Evolutionary conservation across 1,284 basidiomycete genomes (phyloP).

Genomic region (Cystobasidium sp.): DNA sequence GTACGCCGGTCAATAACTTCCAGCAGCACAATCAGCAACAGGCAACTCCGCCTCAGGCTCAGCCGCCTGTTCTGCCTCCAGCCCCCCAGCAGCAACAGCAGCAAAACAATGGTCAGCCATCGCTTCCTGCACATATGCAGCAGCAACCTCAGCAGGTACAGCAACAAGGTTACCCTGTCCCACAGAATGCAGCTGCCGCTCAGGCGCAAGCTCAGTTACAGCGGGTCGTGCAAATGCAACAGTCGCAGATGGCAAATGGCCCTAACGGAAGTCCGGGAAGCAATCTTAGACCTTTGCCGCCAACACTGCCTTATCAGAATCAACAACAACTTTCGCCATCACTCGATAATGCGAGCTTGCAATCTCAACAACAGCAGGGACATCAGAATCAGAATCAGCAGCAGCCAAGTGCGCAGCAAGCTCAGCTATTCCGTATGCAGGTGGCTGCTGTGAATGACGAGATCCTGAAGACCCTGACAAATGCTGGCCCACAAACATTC

Average conservation of each 20-base stretch:
- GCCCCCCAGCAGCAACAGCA: background rate
- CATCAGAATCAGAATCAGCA: background rate
- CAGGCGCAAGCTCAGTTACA: constrained; percentile 27
- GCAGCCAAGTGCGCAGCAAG: background rate
- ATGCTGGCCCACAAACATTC: constrained; percentile 49
- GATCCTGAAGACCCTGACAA: constrained; percentile 23
- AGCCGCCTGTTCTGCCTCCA: constrained; percentile 18
- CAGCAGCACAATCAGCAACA: constrained; percentile 16
- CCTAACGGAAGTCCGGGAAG: constrained; percentile 35
- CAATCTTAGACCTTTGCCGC: constrained; percentile 23
- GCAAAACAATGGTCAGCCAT: background rate
- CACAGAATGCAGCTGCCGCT: constrained; percentile 21
- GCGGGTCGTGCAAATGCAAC: constrained; percentile 16
- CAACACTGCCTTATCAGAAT: constrained; percentile 10
- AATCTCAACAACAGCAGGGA: constrained; percentile 23
- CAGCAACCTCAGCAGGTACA: constrained; percentile 37
- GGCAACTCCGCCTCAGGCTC: constrained; percentile 11
- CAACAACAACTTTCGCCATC: constrained; percentile 11
- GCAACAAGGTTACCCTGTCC: constrained; percentile 32
- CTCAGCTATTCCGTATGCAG: constrained; percentile 40
- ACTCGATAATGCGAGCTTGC: constrained; percentile 1
- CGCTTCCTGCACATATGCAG: constrained; percentile 5
- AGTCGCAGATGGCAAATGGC: constrained; percentile 35
- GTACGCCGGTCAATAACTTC: constrained; percentile 29
- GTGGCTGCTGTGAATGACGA: constrained; percentile 30